A percentile compares a stretch with the other conserved stretches of the same genome.
Conservation (phyloP, 768 basidiomycete species). For the Boletus reticuloceps region DNA sequence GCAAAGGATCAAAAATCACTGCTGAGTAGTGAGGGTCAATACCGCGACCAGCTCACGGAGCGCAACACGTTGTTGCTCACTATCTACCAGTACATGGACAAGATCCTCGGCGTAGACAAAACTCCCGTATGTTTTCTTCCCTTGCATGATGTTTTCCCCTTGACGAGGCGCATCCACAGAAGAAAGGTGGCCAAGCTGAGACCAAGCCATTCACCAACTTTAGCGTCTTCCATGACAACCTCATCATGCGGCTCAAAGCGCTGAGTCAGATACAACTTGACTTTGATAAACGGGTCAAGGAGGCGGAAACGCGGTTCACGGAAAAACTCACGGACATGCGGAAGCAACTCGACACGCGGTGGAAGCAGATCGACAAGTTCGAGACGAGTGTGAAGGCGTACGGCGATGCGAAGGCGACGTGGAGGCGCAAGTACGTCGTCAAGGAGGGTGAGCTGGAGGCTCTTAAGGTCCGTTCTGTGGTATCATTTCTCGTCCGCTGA, state of each 20-base stretch:
- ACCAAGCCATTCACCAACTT: slow-evolving; percentile 95
- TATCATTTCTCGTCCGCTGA: neutral
- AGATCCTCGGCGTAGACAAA: slow-evolving; percentile 87
- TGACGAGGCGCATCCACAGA: slow-evolving; percentile 39
- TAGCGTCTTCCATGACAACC: slow-evolving; percentile 89
- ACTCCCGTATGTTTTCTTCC: slow-evolving; percentile 58
- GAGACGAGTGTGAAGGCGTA: slow-evolving; percentile 81
- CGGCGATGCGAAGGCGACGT: slow-evolving; percentile 74
- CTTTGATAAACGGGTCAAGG: slow-evolving; percentile 84
- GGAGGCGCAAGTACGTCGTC: slow-evolving; percentile 77
- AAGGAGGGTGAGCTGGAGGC: slow-evolving; percentile 92
- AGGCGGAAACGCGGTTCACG: slow-evolving; percentile 66
- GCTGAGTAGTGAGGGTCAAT: slow-evolving; percentile 71
- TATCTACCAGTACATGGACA: slow-evolving; percentile 94
- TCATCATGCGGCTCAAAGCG: slow-evolving; percentile 82
- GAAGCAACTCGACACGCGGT: slow-evolving; percentile 83
- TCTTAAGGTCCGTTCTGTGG: slow-evolving; percentile 59
- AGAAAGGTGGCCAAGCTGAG: slow-evolving; percentile 72
- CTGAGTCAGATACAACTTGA: slow-evolving; percentile 81
- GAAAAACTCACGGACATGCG: slow-evolving; percentile 79
- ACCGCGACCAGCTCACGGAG: slow-evolving; percentile 90
- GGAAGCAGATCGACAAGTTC: slow-evolving; percentile 92
- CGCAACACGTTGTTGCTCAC: slow-evolving; percentile 87
- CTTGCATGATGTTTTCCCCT: neutral
- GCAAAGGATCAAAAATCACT: slow-evolving; percentile 79